These are phyloP conservation scores for Hebeloma cylindrosporum DNA, from an alignment of 768 basidiomycete species.

Conservation along the genomic window DNA sequence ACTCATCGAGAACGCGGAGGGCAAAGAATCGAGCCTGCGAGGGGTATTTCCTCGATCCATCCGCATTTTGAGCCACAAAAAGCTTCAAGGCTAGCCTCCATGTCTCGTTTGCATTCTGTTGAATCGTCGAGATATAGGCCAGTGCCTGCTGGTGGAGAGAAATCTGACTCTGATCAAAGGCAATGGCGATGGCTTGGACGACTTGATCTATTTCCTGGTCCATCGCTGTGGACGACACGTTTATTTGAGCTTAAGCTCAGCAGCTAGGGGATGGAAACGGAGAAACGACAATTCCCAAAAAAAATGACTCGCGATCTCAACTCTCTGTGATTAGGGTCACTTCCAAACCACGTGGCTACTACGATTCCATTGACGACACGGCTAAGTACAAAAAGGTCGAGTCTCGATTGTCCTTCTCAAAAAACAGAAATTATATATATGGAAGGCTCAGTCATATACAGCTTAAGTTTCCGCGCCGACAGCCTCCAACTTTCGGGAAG, in stretches of 20 bases:
- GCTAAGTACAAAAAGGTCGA: background rate
- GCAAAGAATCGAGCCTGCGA: slow-evolving; percentile 79
- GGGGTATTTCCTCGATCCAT: slow-evolving; percentile 67
- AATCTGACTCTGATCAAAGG: slow-evolving; percentile 73
- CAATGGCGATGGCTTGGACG: slow-evolving; percentile 85
- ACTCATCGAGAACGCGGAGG: slow-evolving; percentile 77
- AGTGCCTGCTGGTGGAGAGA: slow-evolving; percentile 83
- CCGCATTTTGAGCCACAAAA: slow-evolving; percentile 61
- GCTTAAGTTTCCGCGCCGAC: too few species aligned
- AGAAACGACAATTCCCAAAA: slow-evolving; percentile 17
- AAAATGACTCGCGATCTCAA: slow-evolving; percentile 25
- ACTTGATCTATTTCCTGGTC: slow-evolving; percentile 75
- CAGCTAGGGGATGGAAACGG: slow-evolving; percentile 18
- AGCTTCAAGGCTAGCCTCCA: slow-evolving; percentile 82
- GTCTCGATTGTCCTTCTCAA: too few species aligned
- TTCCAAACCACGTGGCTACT: slow-evolving; percentile 16
- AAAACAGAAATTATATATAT: background rate
- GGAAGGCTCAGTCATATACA: too few species aligned
- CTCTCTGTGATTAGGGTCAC: slow-evolving; percentile 12
- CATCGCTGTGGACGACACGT: slow-evolving; percentile 37
- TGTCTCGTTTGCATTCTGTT: slow-evolving; percentile 68
- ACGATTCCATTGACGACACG: slow-evolving; percentile 8
- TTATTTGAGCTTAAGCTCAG: slow-evolving; percentile 18
- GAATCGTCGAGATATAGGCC: slow-evolving; percentile 75
- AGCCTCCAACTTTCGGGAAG: too few species aligned